A percentile compares a stretch with the other conserved stretches of the same genome.
Evolutionary conservation across 1,139 yeast genomes (phyloP).

Genomic region (Suhomyces yuchorum): DNA sequence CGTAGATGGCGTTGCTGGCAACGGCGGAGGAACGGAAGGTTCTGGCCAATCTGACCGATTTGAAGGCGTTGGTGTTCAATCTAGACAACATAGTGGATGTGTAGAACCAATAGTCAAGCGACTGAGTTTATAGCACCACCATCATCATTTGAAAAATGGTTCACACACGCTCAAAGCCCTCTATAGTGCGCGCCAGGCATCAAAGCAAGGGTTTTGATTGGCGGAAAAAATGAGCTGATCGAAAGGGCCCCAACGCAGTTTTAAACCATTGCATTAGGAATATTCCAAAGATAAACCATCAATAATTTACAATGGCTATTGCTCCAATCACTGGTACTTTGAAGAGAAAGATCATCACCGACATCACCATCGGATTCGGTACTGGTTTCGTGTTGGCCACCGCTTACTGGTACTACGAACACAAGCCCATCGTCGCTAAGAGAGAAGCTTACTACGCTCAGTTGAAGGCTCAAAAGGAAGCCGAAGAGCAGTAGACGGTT

Average conservation of each 20-base stretch:
- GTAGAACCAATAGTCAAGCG: neutral
- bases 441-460: constrained; percentile 88
- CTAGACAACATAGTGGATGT: constrained; percentile 17
- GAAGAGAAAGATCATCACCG: constrained; percentile 80
- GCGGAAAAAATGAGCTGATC: constrained; percentile 25
- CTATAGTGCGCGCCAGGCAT: neutral
- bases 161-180: constrained; percentile 8
- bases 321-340: constrained; percentile 89
- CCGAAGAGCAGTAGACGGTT: constrained; percentile 45
- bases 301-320: constrained; percentile 60
- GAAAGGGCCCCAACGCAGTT: constrained; percentile 1
- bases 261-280: constrained; percentile 3
- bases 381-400: constrained; percentile 51
- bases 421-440: constrained; percentile 66
- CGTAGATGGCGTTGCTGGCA: constrained; percentile 37
- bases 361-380: constrained; percentile 67
- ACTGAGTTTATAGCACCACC: constrained; percentile 3
- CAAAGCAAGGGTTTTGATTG: constrained; percentile 16
- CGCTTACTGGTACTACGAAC: constrained; percentile 75
- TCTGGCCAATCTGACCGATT: constrained; percentile 27
- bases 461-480: constrained; percentile 71
- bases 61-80: constrained; percentile 14
- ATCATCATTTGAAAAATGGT: constrained; percentile 7
- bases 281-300: constrained; percentile 5
- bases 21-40: constrained; percentile 41